phyloP scores from a whole-genome alignment of 148 eudicot species.

The Camellia japonica region DNA sequence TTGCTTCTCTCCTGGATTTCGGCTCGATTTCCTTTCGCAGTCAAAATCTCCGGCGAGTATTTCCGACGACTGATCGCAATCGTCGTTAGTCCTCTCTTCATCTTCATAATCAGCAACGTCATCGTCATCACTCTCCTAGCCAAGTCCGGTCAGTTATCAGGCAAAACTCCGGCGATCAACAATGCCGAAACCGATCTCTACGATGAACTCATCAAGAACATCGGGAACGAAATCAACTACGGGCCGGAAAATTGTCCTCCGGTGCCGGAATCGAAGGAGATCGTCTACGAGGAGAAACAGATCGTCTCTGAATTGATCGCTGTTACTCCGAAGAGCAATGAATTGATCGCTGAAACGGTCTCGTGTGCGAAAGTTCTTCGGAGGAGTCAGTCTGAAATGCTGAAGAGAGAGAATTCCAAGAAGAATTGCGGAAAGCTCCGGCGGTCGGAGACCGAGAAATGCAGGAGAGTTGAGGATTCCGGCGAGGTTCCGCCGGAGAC shows the following conservation, averaged over 20 bases:
- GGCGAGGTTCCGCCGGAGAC: conserved; percentile 27
- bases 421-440: conserved; percentile 31
- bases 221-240: no score
- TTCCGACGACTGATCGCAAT: conserved; percentile 33
- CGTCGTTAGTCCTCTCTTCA: conserved; percentile 49
- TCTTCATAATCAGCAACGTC: conserved; percentile 65
- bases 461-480: conserved; percentile 24
- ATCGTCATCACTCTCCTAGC: conserved; percentile 64
- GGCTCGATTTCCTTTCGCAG: conserved; percentile 53
- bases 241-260: conserved; percentile 13
- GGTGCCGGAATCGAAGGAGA: conserved; percentile 25
- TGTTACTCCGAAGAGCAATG: conserved; percentile 12
- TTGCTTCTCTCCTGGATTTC: conserved; percentile 56
- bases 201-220: conserved; percentile 28
- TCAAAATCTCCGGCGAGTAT: conserved; percentile 54
- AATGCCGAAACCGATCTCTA: conserved; percentile 33
- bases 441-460: conserved; percentile 56
- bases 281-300: conserved; percentile 63
- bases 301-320: conserved; percentile 45
- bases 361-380: conserved; percentile 17
- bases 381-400: conserved; percentile 51
- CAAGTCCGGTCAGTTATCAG: conserved; percentile 52
- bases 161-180: conserved; percentile 6
- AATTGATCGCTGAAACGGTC: conserved; percentile 20
- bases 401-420: conserved; percentile 12